Evolutionary conservation across 2,329 filamentous ascomycete species (phyloP).

Genomic region (Fusarium proliferatum): DNA sequence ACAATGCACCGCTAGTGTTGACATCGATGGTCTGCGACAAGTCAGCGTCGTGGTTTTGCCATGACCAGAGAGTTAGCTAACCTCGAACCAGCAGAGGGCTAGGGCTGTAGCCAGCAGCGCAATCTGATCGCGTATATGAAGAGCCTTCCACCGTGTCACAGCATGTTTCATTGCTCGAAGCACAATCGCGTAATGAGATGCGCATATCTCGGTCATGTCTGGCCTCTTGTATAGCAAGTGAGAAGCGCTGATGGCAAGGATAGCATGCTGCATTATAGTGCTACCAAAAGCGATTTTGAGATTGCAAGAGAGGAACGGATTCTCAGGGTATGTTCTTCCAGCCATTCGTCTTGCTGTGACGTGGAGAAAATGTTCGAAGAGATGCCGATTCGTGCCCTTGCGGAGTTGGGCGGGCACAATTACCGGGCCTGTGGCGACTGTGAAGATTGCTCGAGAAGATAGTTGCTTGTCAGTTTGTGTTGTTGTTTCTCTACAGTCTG

Average conservation of each 20-base stretch:
- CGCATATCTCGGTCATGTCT: not conserved
- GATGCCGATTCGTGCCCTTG: not conserved
- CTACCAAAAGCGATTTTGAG: not conserved
- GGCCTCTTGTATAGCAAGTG: not conserved
- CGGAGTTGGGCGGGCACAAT: not conserved
- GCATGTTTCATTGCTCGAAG: not conserved
- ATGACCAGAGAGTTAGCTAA: not conserved
- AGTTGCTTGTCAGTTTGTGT: not conserved
- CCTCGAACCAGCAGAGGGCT: not conserved
- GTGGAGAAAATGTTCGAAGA: not conserved
- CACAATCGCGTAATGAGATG: not conserved
- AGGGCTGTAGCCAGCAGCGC: not conserved
- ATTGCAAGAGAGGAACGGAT: not conserved
- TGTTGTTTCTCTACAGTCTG: not conserved
- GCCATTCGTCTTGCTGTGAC: not conserved
- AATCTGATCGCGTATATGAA: not conserved
- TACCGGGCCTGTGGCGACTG: not conserved
- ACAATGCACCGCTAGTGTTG: not conserved
- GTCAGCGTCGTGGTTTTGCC: not conserved
- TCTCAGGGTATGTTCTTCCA: not conserved
- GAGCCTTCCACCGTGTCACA: not conserved
- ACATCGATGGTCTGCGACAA: not conserved
- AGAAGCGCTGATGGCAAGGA: not conserved
- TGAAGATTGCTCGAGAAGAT: not conserved
- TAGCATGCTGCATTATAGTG: not conserved